Percentiles rank a stretch among this genome's conserved stretches.
Evolutionary conservation across 352 stramenopile genomes (phyloP).

Genomic region (Peronospora farinosa): DNA sequence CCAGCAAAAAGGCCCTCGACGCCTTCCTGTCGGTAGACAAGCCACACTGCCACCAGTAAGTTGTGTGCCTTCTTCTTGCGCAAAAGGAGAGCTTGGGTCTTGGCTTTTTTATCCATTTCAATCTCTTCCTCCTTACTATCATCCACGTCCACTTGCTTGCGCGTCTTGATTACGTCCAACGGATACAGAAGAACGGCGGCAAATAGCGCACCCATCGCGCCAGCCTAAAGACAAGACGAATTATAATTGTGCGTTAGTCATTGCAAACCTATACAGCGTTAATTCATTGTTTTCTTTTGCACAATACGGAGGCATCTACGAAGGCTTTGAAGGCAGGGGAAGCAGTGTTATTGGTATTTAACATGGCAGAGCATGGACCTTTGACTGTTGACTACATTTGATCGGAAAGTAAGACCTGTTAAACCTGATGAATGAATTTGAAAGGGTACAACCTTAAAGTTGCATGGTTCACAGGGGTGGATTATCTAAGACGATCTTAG

Average conservation of each 20-base stretch:
- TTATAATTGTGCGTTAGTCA: neutral
- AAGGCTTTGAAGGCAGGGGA: conserved; percentile 67
- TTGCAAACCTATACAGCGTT: neutral
- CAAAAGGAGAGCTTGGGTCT: conserved; percentile 21
- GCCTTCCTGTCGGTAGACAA: conserved; percentile 62
- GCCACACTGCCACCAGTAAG: conserved; percentile 51
- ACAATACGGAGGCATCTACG: conserved; percentile 64
- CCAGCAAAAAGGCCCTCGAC: conserved; percentile 58
- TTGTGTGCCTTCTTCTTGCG: conserved; percentile 41
- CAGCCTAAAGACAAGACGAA: conserved; percentile 33
- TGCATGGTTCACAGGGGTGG: too few relatives aligned
- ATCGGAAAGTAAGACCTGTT: neutral
- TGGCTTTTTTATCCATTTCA: conserved; percentile 15
- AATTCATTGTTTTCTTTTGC: neutral
- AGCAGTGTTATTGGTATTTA: conserved; percentile 21
- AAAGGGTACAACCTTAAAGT: neutral
- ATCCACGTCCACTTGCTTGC: conserved; percentile 50
- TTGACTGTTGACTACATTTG: neutral
- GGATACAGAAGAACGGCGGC: conserved; percentile 66
- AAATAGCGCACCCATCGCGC: conserved; percentile 72
- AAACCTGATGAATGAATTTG: neutral
- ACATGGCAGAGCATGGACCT: conserved; percentile 9
- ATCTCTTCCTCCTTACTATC: conserved; percentile 22
- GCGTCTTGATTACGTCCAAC: conserved; percentile 74
- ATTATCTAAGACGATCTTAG: too few relatives aligned